Conservation (phyloP, 225 moss, liverwort and hornwort genomes). For the Physcomitrium patens region DNA sequence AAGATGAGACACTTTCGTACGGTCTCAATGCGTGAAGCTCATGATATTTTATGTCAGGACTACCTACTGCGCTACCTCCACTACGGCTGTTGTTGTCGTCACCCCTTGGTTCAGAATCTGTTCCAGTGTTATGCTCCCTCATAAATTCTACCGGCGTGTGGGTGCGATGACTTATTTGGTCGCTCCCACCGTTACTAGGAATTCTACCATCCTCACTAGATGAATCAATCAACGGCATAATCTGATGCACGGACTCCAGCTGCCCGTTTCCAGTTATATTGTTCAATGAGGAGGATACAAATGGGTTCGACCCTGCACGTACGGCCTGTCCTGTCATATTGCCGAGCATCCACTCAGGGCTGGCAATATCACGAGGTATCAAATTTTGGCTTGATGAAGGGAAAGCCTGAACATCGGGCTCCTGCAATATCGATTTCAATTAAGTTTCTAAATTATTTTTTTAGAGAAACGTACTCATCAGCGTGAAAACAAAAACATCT, state of each 20-base stretch:
- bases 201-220: slow-evolving; percentile 36
- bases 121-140: slow-evolving; percentile 71
- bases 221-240: slow-evolving; percentile 68
- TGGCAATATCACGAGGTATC: slow-evolving; percentile 73
- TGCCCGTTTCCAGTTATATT: slow-evolving; percentile 47
- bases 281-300: slow-evolving; percentile 52
- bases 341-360: slow-evolving; percentile 92
- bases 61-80: slow-evolving; percentile 65
- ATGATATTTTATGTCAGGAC: slow-evolving; percentile 80
- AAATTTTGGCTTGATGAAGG: slow-evolving; percentile 67
- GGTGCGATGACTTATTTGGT: slow-evolving; percentile 48
- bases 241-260: slow-evolving; percentile 72
- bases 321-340: slow-evolving; percentile 63
- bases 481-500: not conserved
- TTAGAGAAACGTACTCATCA: no score
- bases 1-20: slow-evolving; percentile 62
- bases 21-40: slow-evolving; percentile 84
- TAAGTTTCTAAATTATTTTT: not conserved
- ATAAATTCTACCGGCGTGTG: slow-evolving; percentile 74
- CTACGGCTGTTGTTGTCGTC: slow-evolving; percentile 72
- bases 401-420: slow-evolving; percentile 69
- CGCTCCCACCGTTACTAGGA: slow-evolving; percentile 38
- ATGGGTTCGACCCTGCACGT: slow-evolving; percentile 50
- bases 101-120: slow-evolving; percentile 44
- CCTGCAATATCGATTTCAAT: slow-evolving; percentile 34